Base-by-base conservation (phyloP, 768 basidiomycete genomes). In the Boletellus ananiceps region DNA sequence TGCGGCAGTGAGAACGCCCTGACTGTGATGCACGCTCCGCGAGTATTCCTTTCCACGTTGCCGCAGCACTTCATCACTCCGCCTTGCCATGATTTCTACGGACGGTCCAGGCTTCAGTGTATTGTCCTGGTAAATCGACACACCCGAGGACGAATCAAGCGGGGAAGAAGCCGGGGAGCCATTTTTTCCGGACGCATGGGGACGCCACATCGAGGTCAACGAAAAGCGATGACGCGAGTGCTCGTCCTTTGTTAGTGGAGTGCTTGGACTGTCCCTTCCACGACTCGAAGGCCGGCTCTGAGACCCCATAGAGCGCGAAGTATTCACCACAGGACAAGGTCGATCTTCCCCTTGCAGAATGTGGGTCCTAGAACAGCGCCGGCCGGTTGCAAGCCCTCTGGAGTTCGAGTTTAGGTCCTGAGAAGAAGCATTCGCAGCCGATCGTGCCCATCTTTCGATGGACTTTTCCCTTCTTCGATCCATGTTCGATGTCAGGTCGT, bases 51-150 rank as follows among this genome's bases (percentile, higher is more conserved):
- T 62, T 38, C 59, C 64, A n/a, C 53, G 61, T 13, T 63, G 64
- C 37, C 66, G 61, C 47, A 66, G 57, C 12, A 62, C 76, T 55
- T 82, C 81, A 51, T 76, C 79, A 57, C 80, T 82, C 41, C 65
- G 51, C 45, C 65, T 59, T 15, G 61, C 54, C 40, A 50, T 52
- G 36, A 65, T 52, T 49, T 66, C 65, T 3, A 54, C 25, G 8
- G 61, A 43, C 2, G 52, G 46, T 3, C 61, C 55, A 25, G 49
- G 52, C 27, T 57, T 57, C 16, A 55, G 18, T 18, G 52, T 42
- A 23, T 51, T 58, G 4, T 55, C 57, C 19, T 54, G 66, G 48
- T 27, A 71, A 54, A 55, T 55, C 37, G 55, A 71, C 51, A 56
- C 63, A 38, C 52, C 66, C 42, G 52, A 67, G 55, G 54, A 76